Percentiles rank a stretch among this genome's conserved stretches.
phyloP scores from a whole-genome alignment of 1,139 yeast species.

The Debaryomyces udenii region DNA sequence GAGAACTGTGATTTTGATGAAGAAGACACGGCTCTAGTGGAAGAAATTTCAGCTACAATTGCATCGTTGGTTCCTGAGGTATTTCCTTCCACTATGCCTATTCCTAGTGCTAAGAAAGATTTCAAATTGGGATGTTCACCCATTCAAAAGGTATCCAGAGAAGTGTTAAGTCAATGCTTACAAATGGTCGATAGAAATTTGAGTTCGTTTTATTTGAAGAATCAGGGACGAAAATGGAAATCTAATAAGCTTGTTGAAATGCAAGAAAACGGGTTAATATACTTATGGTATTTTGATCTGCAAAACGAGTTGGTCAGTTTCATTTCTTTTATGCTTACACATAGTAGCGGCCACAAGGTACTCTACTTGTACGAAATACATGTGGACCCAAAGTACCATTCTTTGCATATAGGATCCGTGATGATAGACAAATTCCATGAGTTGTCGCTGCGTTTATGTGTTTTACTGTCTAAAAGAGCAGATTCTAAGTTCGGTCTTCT shows the following conservation, averaged over 20 bases:
- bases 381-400: constrained; percentile 33
- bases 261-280: constrained; percentile 47
- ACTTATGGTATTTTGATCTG: constrained; percentile 29
- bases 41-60: constrained; percentile 19
- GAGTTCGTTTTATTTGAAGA: constrained; percentile 29
- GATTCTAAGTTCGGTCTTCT: constrained; percentile 11
- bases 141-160: constrained; percentile 14
- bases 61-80: constrained; percentile 15
- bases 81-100: constrained; percentile 17
- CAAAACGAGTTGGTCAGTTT: constrained; percentile 38
- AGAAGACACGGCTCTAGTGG: constrained; percentile 23
- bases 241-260: constrained; percentile 47
- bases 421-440: constrained; percentile 36
- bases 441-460: constrained; percentile 22
- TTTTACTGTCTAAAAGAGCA: not conserved
- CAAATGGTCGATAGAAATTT: constrained; percentile 34
- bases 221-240: constrained; percentile 49
- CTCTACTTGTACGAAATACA: constrained; percentile 61
- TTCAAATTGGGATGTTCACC: constrained; percentile 14
- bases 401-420: constrained; percentile 34
- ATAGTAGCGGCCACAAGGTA: constrained; percentile 30
- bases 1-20: constrained; percentile 22
- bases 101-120: not conserved
- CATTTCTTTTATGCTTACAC: constrained; percentile 44
- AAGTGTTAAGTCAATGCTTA: constrained; percentile 13